Evolutionary conservation across 768 basidiomycete species (phyloP).

Genomic region (Pleurotus cornucopiae): DNA sequence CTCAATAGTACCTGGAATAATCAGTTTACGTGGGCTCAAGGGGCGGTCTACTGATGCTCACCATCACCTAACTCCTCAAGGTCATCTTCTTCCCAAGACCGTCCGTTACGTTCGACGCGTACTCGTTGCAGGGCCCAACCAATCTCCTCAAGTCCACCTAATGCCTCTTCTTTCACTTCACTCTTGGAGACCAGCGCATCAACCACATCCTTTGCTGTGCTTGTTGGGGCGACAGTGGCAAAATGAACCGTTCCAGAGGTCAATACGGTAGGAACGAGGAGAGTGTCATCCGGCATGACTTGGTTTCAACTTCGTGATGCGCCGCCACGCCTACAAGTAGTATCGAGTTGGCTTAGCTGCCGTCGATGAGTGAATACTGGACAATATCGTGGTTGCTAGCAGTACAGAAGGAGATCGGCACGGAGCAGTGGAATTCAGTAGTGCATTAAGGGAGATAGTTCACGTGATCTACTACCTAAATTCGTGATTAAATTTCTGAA

Average conservation of each 20-base stretch:
- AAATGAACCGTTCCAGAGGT: slow-evolving; percentile 60
- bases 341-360: too few species aligned
- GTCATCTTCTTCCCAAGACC: slow-evolving; percentile 70
- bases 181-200: slow-evolving; percentile 41
- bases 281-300: slow-evolving; percentile 37
- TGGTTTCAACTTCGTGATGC: too few species aligned
- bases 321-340: too few species aligned
- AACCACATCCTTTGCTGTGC: slow-evolving; percentile 59
- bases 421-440: too few species aligned
- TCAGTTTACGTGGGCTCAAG: too few species aligned
- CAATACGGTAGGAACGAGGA: slow-evolving; percentile 57
- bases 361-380: too few species aligned
- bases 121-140: slow-evolving; percentile 72
- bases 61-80: slow-evolving; percentile 63
- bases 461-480: too few species aligned
- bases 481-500: too few species aligned
- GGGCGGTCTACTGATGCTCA: slow-evolving; percentile 19
- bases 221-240: slow-evolving; percentile 48
- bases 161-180: slow-evolving; percentile 48
- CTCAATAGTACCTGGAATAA: slow-evolving; percentile 43
- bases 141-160: slow-evolving; percentile 51
- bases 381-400: too few species aligned
- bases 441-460: too few species aligned
- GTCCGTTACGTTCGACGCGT: slow-evolving; percentile 52
- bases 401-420: too few species aligned